Evolutionary conservation across 2,329 filamentous ascomycete species (phyloP).

Genomic region (Tricladium varicosporioides): DNA sequence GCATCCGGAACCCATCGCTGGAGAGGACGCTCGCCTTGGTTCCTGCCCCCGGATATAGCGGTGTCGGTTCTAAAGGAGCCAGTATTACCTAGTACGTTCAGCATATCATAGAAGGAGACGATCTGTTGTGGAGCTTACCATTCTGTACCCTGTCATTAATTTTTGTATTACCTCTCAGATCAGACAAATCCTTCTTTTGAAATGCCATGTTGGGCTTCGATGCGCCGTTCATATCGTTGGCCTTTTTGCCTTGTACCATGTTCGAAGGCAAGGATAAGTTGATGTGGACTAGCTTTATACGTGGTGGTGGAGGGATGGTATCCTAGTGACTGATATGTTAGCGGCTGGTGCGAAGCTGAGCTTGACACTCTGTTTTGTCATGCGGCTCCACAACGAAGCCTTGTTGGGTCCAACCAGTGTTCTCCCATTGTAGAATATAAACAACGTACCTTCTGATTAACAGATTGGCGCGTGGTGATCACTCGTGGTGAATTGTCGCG

Average conservation of each 20-base stretch:
- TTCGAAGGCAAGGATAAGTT: constrained; percentile 38
- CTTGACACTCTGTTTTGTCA: no score
- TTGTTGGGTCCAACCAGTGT: not conserved
- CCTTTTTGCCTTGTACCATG: constrained; percentile 57
- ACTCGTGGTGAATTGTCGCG: constrained; percentile 18
- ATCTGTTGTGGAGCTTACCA: constrained; percentile 42
- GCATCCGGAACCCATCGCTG: constrained; percentile 78
- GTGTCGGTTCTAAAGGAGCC: constrained; percentile 79
- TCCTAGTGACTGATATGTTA: no score
- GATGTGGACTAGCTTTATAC: no score
- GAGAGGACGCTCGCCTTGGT: constrained; percentile 69
- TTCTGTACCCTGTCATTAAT: constrained; percentile 50
- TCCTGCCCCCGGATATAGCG: constrained; percentile 76
- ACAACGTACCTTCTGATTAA: constrained; percentile 18
- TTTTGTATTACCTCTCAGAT: constrained; percentile 48
- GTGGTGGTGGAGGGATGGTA: no score
- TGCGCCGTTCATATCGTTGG: constrained; percentile 43
- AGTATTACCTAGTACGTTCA: constrained; percentile 54
- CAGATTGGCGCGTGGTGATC: constrained; percentile 13
- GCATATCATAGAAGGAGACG: not conserved
- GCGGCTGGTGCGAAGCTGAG: no score
- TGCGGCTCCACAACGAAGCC: not conserved
- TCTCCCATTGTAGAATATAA: not conserved
- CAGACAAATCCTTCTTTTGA: constrained; percentile 57
- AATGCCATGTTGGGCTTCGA: constrained; percentile 55